These are phyloP conservation scores for Coffea humblotiana DNA, from an alignment of 305 asterid species.

Conservation along the genomic window DNA sequence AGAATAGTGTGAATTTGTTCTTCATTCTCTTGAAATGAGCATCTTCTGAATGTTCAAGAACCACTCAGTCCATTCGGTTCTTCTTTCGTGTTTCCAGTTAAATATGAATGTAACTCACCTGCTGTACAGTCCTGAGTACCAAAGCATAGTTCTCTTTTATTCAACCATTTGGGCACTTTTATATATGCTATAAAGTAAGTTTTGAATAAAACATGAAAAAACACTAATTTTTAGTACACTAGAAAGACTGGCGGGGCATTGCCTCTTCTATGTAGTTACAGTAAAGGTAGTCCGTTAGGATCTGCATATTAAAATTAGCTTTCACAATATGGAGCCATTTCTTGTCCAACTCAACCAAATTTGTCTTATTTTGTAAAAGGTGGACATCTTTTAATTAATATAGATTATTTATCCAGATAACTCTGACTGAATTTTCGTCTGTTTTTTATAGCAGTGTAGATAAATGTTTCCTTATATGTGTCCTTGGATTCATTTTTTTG, in stretches of 20 bases:
- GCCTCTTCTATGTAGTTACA: too few relatives aligned
- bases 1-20: background rate
- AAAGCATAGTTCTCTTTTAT: background rate
- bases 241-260: background rate
- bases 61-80: background rate
- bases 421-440: too few relatives aligned
- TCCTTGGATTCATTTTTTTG: slow-evolving; percentile 24
- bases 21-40: background rate
- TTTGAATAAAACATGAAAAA: background rate
- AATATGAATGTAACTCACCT: background rate
- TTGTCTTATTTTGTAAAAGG: background rate
- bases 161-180: background rate
- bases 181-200: too few relatives aligned
- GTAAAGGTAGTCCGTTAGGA: background rate
- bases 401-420: background rate
- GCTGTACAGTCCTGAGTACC: background rate
- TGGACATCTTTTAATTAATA: background rate
- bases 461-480: background rate
- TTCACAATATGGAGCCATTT: background rate
- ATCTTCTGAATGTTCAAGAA: background rate
- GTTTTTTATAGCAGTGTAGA: background rate
- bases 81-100: background rate
- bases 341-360: background rate
- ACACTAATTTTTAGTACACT: background rate
- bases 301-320: background rate